phyloP scores from a whole-genome alignment of 139 green algal species.

The Penium margaritaceum region DNA sequence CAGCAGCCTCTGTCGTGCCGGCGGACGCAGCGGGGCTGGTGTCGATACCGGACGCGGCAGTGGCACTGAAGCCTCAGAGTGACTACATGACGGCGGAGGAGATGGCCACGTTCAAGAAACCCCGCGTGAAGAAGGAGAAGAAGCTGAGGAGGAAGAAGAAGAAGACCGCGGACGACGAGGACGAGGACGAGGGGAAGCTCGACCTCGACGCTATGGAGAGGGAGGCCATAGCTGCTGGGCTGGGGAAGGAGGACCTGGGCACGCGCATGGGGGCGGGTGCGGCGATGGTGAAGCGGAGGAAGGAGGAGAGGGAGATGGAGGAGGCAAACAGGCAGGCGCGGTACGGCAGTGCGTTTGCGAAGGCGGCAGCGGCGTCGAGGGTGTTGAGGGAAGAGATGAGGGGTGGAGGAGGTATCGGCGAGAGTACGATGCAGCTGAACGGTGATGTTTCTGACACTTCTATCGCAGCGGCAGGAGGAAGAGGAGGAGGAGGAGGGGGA shows the following conservation, averaged over 20 bases:
- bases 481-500: slow-evolving; percentile 18
- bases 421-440: no score
- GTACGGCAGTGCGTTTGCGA: slow-evolving; percentile 26
- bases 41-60: no score
- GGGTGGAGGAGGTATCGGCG: not conserved
- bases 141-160: not conserved
- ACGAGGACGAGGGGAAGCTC: slow-evolving; percentile 24
- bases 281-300: slow-evolving; percentile 7
- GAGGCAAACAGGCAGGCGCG: not conserved
- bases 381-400: slow-evolving; percentile 12
- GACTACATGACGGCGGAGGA: slow-evolving; percentile 43
- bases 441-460: no score
- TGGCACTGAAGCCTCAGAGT: no score
- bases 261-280: not conserved
- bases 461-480: no score
- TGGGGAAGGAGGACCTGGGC: slow-evolving; percentile 11
- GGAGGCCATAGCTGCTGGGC: slow-evolving; percentile 17
- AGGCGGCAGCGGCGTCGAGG: slow-evolving; percentile 20
- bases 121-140: slow-evolving; percentile 43
- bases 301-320: slow-evolving; percentile 26
- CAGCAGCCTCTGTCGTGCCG: no score
- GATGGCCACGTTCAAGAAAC: slow-evolving; percentile 34
- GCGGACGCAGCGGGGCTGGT: no score
- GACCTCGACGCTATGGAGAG: slow-evolving; percentile 40
- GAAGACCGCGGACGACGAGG: slow-evolving; percentile 15